Evolutionary conservation across 1,139 yeast species (phyloP).

Genomic region (Nakaseomyces kungkrabaensis): DNA sequence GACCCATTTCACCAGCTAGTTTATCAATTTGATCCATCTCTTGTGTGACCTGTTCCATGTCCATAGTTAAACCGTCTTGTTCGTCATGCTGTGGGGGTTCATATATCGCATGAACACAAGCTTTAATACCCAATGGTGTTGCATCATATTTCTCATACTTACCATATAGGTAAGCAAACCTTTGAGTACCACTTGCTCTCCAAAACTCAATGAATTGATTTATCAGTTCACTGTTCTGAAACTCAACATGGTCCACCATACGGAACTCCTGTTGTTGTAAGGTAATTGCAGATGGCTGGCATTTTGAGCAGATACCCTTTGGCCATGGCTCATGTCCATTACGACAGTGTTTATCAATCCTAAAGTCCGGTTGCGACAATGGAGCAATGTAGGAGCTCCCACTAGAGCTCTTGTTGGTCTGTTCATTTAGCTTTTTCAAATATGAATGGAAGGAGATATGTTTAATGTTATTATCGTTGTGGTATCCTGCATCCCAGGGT

Average conservation of each 20-base stretch:
- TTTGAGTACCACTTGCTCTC: constrained; percentile 81
- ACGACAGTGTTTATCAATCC: constrained; percentile 53
- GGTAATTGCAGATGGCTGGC: constrained; percentile 94
- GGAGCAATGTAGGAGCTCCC: constrained; percentile 74
- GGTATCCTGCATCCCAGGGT: constrained; percentile 82
- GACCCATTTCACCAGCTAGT: constrained; percentile 53
- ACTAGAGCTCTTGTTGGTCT: constrained; percentile 52
- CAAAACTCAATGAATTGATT: constrained; percentile 82
- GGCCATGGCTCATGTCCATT: constrained; percentile 93
- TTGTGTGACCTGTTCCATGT: constrained; percentile 39
- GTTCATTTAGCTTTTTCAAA: constrained; percentile 60
- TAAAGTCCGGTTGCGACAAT: constrained; percentile 58
- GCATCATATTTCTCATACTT: constrained; percentile 64
- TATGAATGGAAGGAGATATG: constrained; percentile 84
- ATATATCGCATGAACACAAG: constrained; percentile 84
- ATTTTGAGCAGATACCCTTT: constrained; percentile 87
- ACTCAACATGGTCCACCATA: constrained; percentile 96
- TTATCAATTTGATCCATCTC: constrained; percentile 49
- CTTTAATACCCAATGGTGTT: constrained; percentile 80
- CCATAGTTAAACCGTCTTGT: constrained; percentile 70
- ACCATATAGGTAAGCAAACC: constrained; percentile 82
- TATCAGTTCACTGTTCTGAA: constrained; percentile 61
- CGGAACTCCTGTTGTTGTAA: constrained; percentile 82
- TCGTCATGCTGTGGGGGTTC: constrained; percentile 90
- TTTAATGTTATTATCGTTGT: constrained; percentile 67